Evolutionary conservation across 768 basidiomycete genomes (phyloP).

Genomic region (Amanita exitialis): DNA sequence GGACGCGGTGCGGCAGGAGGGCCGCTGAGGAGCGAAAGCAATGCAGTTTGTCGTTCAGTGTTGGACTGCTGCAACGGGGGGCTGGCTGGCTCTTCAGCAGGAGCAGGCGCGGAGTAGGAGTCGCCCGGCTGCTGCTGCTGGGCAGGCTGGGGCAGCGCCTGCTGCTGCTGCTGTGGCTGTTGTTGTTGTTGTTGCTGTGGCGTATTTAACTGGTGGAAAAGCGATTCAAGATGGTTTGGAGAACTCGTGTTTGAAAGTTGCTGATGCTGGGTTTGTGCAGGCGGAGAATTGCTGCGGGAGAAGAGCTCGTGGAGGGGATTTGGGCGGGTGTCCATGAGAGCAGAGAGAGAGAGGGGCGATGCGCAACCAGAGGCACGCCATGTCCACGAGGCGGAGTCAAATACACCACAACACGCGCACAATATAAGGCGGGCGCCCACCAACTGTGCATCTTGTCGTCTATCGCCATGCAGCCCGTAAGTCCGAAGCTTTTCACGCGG

Average conservation of each 20-base stretch:
- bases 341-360: conserved; percentile 9
- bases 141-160: not conserved
- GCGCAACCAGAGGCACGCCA: conserved; percentile 23
- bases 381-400: conserved; percentile 32
- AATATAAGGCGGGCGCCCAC: not conserved
- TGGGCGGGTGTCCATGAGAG: conserved; percentile 30
- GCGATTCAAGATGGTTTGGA: conserved; percentile 54
- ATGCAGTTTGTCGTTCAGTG: conserved; percentile 60
- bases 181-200: conserved; percentile 28
- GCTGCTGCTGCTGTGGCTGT: conserved; percentile 7
- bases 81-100: conserved; percentile 30
- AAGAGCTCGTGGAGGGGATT: conserved; percentile 39
- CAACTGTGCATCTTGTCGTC: not conserved
- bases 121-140: conserved; percentile 5
- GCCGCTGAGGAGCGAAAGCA: conserved; percentile 59
- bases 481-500: conserved; percentile 10
- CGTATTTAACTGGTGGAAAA: conserved; percentile 47
- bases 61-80: conserved; percentile 23
- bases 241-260: conserved; percentile 34
- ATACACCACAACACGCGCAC: conserved; percentile 10
- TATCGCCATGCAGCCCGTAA: conserved; percentile 30
- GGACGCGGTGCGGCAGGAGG: conserved; percentile 24
- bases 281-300: conserved; percentile 22
- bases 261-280: conserved; percentile 8
- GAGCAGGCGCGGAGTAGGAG: conserved; percentile 24